Evolutionary conservation across 768 basidiomycete genomes (phyloP).

Genomic region (Hygrophorus russula): DNA sequence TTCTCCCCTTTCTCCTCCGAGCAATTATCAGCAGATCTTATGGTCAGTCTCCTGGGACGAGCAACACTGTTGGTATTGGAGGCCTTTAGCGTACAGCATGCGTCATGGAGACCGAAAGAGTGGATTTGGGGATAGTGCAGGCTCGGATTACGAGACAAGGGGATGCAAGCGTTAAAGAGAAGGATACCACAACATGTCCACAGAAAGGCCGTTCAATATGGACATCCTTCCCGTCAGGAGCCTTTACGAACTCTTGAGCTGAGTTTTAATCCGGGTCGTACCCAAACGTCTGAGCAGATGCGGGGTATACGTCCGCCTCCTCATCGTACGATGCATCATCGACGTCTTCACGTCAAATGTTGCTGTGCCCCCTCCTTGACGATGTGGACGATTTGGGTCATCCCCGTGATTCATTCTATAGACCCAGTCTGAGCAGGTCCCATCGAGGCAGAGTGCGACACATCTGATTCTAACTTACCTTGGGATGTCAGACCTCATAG

Average conservation of each 20-base stretch:
- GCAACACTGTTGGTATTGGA: constrained; percentile 30
- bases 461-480: constrained; percentile 16
- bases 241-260: too few species aligned
- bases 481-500: constrained; percentile 23
- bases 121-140: too few species aligned
- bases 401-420: constrained; percentile 67
- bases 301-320: constrained; percentile 3
- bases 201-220: too few species aligned
- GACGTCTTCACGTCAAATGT: constrained; percentile 27
- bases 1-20: constrained; percentile 24
- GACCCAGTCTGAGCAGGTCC: constrained; percentile 23
- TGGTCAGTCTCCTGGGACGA: constrained; percentile 15
- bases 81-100: constrained; percentile 1
- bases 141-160: too few species aligned
- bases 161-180: too few species aligned
- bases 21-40: neutral
- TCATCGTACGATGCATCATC: constrained; percentile 12
- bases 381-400: constrained; percentile 58
- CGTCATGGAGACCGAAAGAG: too few species aligned
- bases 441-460: constrained; percentile 17
- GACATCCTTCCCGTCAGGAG: too few species aligned
- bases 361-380: constrained; percentile 41
- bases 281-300: neutral
- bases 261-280: too few species aligned
- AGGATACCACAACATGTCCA: too few species aligned